Conservation (phyloP, 768 basidiomycete genomes). For the Lentinula aciculospora region DNA sequence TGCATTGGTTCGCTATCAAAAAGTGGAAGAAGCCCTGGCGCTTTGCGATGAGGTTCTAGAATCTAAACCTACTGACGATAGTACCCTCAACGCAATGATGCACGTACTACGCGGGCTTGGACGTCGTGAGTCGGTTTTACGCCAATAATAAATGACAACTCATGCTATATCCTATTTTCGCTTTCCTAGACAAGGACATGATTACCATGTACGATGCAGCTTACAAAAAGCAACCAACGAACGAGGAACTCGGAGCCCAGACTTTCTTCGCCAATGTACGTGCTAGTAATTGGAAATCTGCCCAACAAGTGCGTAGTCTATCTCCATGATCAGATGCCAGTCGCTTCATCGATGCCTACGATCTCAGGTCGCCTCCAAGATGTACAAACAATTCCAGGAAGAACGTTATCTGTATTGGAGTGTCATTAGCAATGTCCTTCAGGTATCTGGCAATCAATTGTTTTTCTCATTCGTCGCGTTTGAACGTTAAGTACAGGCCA, state of each 20-base stretch:
- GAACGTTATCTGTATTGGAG: conserved; percentile 83
- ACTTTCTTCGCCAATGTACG: conserved; percentile 83
- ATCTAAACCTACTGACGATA: conserved; percentile 66
- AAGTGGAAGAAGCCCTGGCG: conserved; percentile 76
- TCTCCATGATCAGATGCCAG: neutral
- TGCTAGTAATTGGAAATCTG: conserved; percentile 78
- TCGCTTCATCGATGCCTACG: neutral
- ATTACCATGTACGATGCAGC: conserved; percentile 84
- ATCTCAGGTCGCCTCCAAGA: conserved; percentile 65
- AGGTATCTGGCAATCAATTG: conserved; percentile 36
- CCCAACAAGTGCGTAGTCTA: conserved; percentile 60
- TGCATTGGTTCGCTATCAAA: conserved; percentile 78
- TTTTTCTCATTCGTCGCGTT: neutral
- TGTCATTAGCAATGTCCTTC: conserved; percentile 72
- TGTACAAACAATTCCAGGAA: conserved; percentile 81
- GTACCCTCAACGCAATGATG: conserved; percentile 74
- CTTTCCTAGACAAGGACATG: conserved; percentile 59
- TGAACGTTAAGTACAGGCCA: conserved; percentile 44
- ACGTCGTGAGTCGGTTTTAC: conserved; percentile 37
- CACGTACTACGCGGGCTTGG: conserved; percentile 78
- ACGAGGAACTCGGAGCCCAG: conserved; percentile 80
- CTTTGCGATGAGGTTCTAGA: conserved; percentile 79
- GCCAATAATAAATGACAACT: neutral
- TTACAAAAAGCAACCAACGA: conserved; percentile 71
- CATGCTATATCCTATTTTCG: neutral